Evolutionary conservation across 257 asterid species (phyloP).

Genomic region (Haberlea rhodopensis): DNA sequence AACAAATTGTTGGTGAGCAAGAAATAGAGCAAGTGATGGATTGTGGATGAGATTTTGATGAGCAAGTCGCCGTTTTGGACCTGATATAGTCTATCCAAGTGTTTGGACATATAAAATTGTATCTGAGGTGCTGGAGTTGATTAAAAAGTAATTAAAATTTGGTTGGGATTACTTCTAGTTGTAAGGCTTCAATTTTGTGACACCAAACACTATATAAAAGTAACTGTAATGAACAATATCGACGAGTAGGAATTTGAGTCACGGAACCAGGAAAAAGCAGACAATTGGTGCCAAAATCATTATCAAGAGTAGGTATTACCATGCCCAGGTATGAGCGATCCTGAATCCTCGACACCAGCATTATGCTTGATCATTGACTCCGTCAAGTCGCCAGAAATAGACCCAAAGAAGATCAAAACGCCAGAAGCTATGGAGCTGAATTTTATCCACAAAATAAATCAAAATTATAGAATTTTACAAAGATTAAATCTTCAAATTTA

Average conservation of each 20-base stretch:
- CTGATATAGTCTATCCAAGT: no score
- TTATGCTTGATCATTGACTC: constrained; percentile 99
- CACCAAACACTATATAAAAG: neutral
- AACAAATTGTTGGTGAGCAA: constrained; percentile 9
- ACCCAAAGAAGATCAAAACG: constrained; percentile 77
- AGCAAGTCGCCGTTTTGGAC: constrained; percentile 4
- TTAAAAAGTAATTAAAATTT: neutral
- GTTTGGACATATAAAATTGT: no score
- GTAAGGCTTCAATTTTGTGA: neutral
- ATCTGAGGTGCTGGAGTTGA: no score
- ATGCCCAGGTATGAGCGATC: constrained; percentile 96
- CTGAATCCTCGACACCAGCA: constrained; percentile 98
- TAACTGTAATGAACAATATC: constrained; percentile 3
- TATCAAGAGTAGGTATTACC: constrained; percentile 47
- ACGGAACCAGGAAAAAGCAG: neutral
- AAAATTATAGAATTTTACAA: constrained; percentile 13
- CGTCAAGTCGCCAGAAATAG: constrained; percentile 87
- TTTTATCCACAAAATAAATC: constrained; percentile 18
- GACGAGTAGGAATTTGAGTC: constrained; percentile 4
- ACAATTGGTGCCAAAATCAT: neutral
- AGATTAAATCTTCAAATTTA: constrained; percentile 7
- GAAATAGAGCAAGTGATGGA: constrained; percentile 4
- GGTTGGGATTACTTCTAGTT: neutral
- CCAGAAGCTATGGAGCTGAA: constrained; percentile 85
- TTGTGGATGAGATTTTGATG: neutral